phyloP scores from a whole-genome alignment of 352 stramenopile species.

The Globisporangium splendens region DNA sequence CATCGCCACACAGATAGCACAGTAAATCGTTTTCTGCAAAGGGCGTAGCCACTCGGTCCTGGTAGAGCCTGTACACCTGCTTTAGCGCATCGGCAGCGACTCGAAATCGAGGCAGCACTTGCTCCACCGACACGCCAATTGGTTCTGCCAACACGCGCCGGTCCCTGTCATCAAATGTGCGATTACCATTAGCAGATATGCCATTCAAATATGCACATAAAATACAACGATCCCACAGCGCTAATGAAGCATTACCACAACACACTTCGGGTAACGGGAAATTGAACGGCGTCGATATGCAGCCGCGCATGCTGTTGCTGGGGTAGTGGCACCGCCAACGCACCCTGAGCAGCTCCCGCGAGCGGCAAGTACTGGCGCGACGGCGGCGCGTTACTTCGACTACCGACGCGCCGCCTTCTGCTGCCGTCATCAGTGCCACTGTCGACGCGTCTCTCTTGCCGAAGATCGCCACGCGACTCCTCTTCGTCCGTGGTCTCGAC shows the following conservation, averaged over 20 bases:
- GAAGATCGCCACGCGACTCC: conserved; percentile 5
- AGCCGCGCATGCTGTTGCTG: conserved; percentile 19
- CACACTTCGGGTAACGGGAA: conserved; percentile 59
- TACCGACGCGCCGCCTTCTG: background rate
- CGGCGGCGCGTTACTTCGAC: background rate
- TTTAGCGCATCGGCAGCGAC: conserved; percentile 42
- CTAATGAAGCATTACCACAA: no score
- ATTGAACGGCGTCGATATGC: conserved; percentile 62
- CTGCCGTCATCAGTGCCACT: background rate
- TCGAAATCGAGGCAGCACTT: conserved; percentile 49
- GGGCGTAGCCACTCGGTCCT: conserved; percentile 13
- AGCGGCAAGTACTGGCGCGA: background rate
- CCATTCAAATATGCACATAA: no score
- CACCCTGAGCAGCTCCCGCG: conserved; percentile 6
- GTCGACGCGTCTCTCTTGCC: no score
- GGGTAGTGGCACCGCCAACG: conserved; percentile 8
- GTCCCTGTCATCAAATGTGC: conserved; percentile 32
- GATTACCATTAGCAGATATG: background rate
- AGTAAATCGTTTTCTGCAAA: conserved; percentile 14
- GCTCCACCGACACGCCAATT: conserved; percentile 30
- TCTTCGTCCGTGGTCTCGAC: conserved; percentile 75
- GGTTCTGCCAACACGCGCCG: conserved; percentile 44
- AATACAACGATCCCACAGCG: no score
- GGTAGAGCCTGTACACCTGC: conserved; percentile 37
- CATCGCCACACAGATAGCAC: conserved; percentile 40